Conservation (phyloP, 305 asterid genomes). For the Fraxinus paxiana region DNA sequence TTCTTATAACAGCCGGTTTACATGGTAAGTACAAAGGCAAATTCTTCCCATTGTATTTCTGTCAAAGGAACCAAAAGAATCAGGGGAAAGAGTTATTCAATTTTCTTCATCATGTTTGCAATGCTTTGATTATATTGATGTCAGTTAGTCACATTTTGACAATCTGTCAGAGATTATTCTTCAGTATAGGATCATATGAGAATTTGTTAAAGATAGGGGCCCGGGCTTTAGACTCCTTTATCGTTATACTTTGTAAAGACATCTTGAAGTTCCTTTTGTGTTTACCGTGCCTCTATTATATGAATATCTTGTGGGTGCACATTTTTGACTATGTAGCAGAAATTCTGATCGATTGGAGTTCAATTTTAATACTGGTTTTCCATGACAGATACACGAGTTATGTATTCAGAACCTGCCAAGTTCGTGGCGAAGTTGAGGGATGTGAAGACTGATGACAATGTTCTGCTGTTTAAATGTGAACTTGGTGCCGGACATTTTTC, state of each 20-base stretch:
- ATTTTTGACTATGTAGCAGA: not conserved
- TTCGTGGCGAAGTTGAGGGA: constrained; percentile 93
- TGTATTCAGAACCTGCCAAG: constrained; percentile 93
- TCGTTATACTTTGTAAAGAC: not conserved
- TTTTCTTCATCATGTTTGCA: not conserved
- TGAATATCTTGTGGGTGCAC: not conserved
- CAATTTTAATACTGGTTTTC: constrained; percentile 10
- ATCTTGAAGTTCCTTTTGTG: not conserved
- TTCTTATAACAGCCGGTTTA: constrained; percentile 83
- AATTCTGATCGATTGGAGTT: constrained; percentile 4
- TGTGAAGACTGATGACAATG: constrained; percentile 66
- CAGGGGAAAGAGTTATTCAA: not conserved
- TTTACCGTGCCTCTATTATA: not conserved
- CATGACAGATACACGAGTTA: constrained; percentile 74
- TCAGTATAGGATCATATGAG: not conserved
- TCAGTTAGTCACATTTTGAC: not conserved
- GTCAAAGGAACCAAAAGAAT: not conserved
- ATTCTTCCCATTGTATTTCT: constrained; percentile 16
- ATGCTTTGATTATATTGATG: not conserved
- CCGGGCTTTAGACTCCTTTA: not conserved
- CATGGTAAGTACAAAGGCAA: constrained; percentile 56
- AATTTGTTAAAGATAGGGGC: not conserved
- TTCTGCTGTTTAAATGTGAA: constrained; percentile 76
- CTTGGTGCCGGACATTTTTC: constrained; percentile 96
- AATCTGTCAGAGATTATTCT: not conserved